phyloP scores from a whole-genome alignment of 2,329 filamentous ascomycete genomes.

The Pseudogymnoascus sp. region DNA sequence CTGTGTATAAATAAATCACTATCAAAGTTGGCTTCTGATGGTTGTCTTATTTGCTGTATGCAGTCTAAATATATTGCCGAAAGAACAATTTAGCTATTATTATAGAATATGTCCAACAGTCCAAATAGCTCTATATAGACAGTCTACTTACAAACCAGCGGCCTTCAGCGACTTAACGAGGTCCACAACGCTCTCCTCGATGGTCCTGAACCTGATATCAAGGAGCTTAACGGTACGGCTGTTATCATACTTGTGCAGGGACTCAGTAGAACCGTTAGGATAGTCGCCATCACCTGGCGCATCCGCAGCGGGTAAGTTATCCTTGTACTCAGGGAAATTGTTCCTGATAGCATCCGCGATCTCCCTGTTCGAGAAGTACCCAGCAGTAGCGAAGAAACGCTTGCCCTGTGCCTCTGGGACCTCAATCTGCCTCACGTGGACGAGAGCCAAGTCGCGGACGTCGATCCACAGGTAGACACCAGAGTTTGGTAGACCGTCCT shows the following conservation, averaged over 20 bases:
- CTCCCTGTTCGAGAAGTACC: constrained; percentile 51
- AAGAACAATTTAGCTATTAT: not conserved
- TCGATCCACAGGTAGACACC: constrained; percentile 52
- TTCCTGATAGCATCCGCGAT: constrained; percentile 47
- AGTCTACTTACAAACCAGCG: constrained; percentile 12
- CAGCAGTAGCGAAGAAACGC: constrained; percentile 55
- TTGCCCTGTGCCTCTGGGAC: constrained; percentile 48
- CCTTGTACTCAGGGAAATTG: constrained; percentile 44
- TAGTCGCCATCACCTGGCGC: constrained; percentile 29
- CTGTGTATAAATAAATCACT: not conserved
- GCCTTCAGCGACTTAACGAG: constrained; percentile 38
- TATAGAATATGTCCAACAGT: not conserved
- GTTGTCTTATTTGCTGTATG: not conserved
- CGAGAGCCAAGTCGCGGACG: constrained; percentile 51
- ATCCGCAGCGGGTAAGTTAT: constrained; percentile 35
- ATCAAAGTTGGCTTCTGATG: not conserved
- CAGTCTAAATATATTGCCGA: not conserved
- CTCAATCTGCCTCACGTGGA: constrained; percentile 52
- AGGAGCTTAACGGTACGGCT: constrained; percentile 44
- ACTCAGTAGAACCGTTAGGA: constrained; percentile 26
- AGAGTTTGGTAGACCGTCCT: constrained; percentile 47
- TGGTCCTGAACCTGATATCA: constrained; percentile 47
- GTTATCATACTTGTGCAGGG: constrained; percentile 49
- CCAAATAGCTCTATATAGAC: not conserved
- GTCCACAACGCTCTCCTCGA: constrained; percentile 53